Evolutionary conservation across 2,329 filamentous ascomycete genomes (phyloP), one percentile per base, ranked within the genome.

Genomic region (Scleromitrula shiraiana): DNA sequence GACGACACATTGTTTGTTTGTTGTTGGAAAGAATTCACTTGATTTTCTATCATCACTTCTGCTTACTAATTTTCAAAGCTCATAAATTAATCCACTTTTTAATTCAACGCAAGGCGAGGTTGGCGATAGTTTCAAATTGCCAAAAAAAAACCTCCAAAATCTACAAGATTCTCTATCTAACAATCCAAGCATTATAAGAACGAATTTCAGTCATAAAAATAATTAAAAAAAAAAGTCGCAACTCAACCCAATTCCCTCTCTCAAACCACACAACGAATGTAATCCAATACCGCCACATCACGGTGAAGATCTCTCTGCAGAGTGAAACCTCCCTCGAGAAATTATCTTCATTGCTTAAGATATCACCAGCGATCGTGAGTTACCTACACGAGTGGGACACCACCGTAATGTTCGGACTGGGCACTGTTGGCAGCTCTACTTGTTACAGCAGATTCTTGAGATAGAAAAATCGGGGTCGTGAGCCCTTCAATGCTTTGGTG

Each of bases 231-330:
- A 40, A 46, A 55, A 56, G 59, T 63, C 26, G 60, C 59, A 53
- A 47, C 53, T 52, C 59, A 61, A 59, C 56, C 54, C 55, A 57
- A 42, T 50, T 56, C 40, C 47, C 30, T 7, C 46, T 68, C 71
- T 73, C 78, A 81, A 75, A 68, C 67, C 76, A 76, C 75, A 71
- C 64, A 71, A 69, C 73, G 70, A 73, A 74, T 77, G 80, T 82
- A 67, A 75, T 83, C 80, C 80, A 78, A 68, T 71, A 46, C 62
- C 78, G 80, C 80, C 79, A 83, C 73, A 73, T 74, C 74, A 81
- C 77, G 80, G 79, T 77, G 78, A 76, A 78, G 74, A 80, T 71
- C 66, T 66, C 79, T 82, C 77, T 83, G 80, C 79, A 80, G 77
- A 81, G 80, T 83, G 76, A 83, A 68, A 50, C 80, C 80, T 82